Base-by-base conservation (phyloP, 805 yeast species). In the Martiniozyma abietophila region DNA sequence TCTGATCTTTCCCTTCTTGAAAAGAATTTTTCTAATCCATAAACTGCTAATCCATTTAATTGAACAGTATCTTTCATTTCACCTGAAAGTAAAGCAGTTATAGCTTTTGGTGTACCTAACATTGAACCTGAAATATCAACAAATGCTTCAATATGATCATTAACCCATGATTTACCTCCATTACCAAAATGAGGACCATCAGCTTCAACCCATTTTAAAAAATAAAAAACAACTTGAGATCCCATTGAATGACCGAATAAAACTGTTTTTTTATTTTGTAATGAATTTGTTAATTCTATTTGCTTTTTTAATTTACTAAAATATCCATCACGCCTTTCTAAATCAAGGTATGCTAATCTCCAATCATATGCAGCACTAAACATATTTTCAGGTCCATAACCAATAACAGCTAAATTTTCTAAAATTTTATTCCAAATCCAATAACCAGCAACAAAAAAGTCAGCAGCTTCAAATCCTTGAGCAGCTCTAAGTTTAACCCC, bases 21-120 rank as follows among this genome's bases (percentile, higher is more conserved):
- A 56, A 92, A 86, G 58, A 92, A 92, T 59, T 83, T 85, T 52
- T 92, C 98, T 37, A 92, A 67, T 1, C 96, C 98, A 50, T 83
- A 85, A 44, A 89, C 85, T 0, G 97, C 98, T 41, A 89, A 59
- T 3, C 92, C 80, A 54, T 92, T 92, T 53, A 92, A 64, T 50
- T 89, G 95, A 20, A 94, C 94, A 0, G 98, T 92, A 56, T 92
- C 98, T 55, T 78, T 84, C 97, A 92, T 92, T 59, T 92, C 98
- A 11, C 98, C 98, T 11, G 95, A 83, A n/a, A 92, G 57, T 39
- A 92, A 62, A 1, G 96, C 96, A 0, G 94, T 84, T 15, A 86
- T 72, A 1, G 95, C 81, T 54, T 92, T 92, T 2, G 98, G 98
- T 0, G 97, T 86, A 3, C 98, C 98, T 35, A 92, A 62, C 34